A percentile compares a stretch with the other conserved stretches of the same genome.
These are phyloP conservation scores for slime mould (Dictyostelium discoideum) DNA, from an alignment of 78 protist genomes.

Conservation along the genomic window DNA sequence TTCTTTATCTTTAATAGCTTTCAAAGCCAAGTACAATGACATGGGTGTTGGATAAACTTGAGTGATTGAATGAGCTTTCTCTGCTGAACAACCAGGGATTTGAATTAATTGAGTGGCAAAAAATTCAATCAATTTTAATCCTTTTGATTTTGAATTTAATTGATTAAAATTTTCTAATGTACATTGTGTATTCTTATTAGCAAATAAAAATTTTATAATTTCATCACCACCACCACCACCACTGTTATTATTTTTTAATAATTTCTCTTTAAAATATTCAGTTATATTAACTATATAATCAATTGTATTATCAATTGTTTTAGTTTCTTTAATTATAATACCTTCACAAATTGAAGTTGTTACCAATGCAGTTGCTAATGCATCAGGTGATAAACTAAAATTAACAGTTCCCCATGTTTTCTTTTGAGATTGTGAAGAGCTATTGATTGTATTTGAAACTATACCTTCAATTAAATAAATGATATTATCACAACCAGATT, in stretches of 20 bases:
- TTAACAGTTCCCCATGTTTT: conserved; percentile 59
- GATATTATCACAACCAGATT: conserved; percentile 45
- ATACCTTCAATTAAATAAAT: conserved; percentile 63
- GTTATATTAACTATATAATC: neutral
- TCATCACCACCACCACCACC: neutral
- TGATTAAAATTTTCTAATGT: conserved; percentile 35
- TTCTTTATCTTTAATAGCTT: neutral
- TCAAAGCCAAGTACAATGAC: neutral
- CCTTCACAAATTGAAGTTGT: conserved; percentile 9
- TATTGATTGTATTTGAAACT: neutral
- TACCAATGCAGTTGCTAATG: conserved; percentile 17
- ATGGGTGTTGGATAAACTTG: conserved; percentile 31
- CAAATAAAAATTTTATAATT: neutral
- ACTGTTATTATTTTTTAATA: neutral
- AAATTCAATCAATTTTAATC: conserved; percentile 22
- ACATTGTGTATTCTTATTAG: neutral
- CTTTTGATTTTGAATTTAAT: conserved; percentile 28
- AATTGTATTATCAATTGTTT: conserved; percentile 4
- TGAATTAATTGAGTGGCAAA: conserved; percentile 57
- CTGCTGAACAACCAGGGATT: conserved; percentile 35
- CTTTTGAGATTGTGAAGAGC: neutral
- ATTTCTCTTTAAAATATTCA: neutral
- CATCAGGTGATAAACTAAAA: conserved; percentile 46
- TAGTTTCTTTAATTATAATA: conserved; percentile 20
- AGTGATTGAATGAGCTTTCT: conserved; percentile 12